A percentile compares a stretch with the other conserved stretches of the same genome.
These are phyloP conservation scores for Coniochaeta hoffmannii DNA, from an alignment of 2,329 filamentous ascomycete species.

Conservation along the genomic window DNA sequence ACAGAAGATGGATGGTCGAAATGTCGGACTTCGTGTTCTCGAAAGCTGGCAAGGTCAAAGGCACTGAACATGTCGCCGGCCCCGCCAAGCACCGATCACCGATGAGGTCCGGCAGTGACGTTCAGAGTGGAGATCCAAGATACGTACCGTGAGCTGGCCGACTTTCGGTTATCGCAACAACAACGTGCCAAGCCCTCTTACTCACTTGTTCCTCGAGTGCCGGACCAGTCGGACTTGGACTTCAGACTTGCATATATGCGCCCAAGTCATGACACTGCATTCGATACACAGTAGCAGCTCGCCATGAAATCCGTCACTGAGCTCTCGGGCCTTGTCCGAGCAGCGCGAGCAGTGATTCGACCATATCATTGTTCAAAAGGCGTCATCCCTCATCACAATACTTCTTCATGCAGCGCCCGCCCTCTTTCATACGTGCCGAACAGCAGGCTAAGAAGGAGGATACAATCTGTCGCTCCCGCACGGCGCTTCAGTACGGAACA, in stretches of 20 bases:
- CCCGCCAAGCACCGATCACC: no score
- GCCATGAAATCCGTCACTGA: background rate
- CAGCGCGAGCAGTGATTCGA: background rate
- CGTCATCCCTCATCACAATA: background rate
- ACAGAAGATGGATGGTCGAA: no score
- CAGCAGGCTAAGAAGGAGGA: background rate
- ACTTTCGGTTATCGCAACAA: background rate
- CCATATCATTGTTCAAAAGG: background rate
- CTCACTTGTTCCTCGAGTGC: background rate
- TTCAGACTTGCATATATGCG: background rate
- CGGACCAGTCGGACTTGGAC: no score
- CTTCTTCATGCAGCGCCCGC: background rate
- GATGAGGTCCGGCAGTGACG: background rate
- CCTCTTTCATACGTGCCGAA: background rate
- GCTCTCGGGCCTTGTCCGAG: background rate
- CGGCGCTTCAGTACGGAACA: background rate
- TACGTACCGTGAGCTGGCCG: background rate
- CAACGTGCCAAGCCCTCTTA: background rate
- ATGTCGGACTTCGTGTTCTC: no score
- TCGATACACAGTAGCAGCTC: background rate
- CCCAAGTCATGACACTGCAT: background rate
- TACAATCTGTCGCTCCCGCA: background rate
- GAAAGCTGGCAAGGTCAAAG: no score
- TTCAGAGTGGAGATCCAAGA: background rate
- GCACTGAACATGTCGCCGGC: no score